phyloP scores from a whole-genome alignment of 305 asterid species.

The Fraxinus dipetala region DNA sequence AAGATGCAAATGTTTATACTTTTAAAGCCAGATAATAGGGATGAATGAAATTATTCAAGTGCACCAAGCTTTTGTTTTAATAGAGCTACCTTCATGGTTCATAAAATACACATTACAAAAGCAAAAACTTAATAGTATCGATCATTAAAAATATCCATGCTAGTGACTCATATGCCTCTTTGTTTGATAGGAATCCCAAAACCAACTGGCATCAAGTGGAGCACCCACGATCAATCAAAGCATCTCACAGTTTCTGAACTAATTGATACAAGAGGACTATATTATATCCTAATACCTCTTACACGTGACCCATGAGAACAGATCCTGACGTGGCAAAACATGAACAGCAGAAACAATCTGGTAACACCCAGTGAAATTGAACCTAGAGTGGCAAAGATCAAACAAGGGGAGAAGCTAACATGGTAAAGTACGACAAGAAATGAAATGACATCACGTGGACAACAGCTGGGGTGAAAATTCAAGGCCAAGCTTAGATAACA shows the following conservation, averaged over 20 bases:
- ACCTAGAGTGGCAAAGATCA: neutral
- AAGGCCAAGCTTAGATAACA: neutral
- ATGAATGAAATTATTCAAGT: constrained; percentile 9
- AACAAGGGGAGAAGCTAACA: neutral
- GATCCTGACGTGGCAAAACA: neutral
- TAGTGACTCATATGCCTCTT: constrained; percentile 16
- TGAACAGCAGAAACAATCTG: neutral
- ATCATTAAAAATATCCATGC: constrained; percentile 12
- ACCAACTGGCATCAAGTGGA: neutral
- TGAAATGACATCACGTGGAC: neutral
- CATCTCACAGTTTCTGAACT: neutral
- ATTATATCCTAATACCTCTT: neutral
- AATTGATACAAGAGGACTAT: neutral
- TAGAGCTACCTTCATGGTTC: constrained; percentile 22
- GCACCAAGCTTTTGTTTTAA: constrained; percentile 5
- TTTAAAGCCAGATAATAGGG: constrained; percentile 15
- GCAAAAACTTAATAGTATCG: neutral
- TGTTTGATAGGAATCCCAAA: neutral
- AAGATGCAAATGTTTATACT: constrained; percentile 1
- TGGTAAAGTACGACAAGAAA: neutral
- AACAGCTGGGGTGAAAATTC: neutral
- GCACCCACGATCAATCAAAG: neutral
- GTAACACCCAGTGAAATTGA: neutral
- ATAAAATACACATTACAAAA: neutral
- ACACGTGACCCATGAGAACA: neutral